These are phyloP conservation scores for Naegleria fowleri DNA, from an alignment of 208 protist species.

Conservation along the genomic window DNA sequence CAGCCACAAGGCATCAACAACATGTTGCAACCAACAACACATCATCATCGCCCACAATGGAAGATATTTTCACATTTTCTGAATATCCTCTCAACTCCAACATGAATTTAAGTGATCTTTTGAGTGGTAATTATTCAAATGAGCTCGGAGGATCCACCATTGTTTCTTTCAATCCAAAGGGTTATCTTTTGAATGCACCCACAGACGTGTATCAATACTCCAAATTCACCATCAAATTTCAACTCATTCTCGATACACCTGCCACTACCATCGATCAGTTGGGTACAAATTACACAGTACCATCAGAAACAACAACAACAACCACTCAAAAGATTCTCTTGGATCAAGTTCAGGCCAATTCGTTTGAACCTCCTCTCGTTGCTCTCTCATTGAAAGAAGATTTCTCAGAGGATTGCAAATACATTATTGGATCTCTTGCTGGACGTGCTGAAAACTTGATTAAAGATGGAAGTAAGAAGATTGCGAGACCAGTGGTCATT, in stretches of 20 bases:
- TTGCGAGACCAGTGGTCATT: background rate
- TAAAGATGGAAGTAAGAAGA: background rate
- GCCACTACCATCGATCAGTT: too few species aligned
- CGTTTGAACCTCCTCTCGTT: background rate
- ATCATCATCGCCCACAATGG: background rate
- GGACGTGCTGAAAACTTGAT: background rate
- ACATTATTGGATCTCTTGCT: background rate
- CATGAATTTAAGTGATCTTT: background rate
- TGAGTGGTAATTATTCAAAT: background rate
- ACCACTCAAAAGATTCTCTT: background rate
- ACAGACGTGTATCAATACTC: background rate
- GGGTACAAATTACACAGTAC: too few species aligned
- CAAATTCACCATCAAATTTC: background rate
- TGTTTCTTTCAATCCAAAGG: background rate
- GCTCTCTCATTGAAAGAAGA: background rate
- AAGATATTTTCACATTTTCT: background rate
- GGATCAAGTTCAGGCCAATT: background rate
- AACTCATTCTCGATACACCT: background rate
- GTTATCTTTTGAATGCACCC: background rate
- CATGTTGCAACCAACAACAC: too few species aligned
- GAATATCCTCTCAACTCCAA: background rate
- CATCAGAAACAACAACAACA: too few species aligned
- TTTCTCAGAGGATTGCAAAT: background rate
- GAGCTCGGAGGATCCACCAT: background rate
- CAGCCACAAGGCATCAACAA: background rate